Percentiles rank a stretch among this genome's conserved stretches.
phyloP scores from a whole-genome alignment of 495 filamentous ascomycete genomes.

The Filosporella fistucella region DNA sequence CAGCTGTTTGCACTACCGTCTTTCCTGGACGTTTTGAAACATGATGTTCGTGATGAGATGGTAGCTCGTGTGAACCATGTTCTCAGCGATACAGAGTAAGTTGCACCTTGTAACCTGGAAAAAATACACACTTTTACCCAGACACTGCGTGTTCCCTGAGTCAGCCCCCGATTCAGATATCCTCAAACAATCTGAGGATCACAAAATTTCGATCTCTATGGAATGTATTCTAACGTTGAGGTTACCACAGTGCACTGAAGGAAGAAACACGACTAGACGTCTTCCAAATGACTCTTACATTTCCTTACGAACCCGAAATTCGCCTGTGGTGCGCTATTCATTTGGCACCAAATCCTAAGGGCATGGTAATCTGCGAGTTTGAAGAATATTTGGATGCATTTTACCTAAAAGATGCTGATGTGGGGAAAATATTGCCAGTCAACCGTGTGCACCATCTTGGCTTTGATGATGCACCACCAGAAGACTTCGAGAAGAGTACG shows the following conservation, averaged over 20 bases:
- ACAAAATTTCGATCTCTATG: too few relatives aligned
- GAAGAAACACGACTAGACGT: slow-evolving; percentile 65
- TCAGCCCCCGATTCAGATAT: too few relatives aligned
- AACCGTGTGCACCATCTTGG: slow-evolving; percentile 33
- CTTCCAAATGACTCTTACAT: slow-evolving; percentile 49
- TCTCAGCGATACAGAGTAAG: slow-evolving; percentile 80
- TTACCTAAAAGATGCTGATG: not conserved
- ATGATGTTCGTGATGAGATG: slow-evolving; percentile 43
- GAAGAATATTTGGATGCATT: slow-evolving; percentile 73
- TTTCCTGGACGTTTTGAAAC: slow-evolving; percentile 73
- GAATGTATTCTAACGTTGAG: too few relatives aligned
- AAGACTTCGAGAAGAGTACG: slow-evolving; percentile 66
- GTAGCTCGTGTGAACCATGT: slow-evolving; percentile 62
- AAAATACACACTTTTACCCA: too few relatives aligned
- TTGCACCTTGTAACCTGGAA: too few relatives aligned
- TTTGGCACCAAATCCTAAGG: slow-evolving; percentile 54
- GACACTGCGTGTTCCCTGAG: too few relatives aligned
- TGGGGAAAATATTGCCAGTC: slow-evolving; percentile 54
- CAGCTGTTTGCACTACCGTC: slow-evolving; percentile 68
- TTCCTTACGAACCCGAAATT: slow-evolving; percentile 39
- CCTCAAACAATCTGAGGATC: too few relatives aligned
- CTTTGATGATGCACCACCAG: slow-evolving; percentile 33
- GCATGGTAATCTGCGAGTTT: slow-evolving; percentile 85
- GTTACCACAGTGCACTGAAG: slow-evolving; percentile 70
- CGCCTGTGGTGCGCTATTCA: slow-evolving; percentile 88